Conservation (phyloP, 2,329 filamentous ascomycete genomes). For the Botrytis sinoallii region DNA sequence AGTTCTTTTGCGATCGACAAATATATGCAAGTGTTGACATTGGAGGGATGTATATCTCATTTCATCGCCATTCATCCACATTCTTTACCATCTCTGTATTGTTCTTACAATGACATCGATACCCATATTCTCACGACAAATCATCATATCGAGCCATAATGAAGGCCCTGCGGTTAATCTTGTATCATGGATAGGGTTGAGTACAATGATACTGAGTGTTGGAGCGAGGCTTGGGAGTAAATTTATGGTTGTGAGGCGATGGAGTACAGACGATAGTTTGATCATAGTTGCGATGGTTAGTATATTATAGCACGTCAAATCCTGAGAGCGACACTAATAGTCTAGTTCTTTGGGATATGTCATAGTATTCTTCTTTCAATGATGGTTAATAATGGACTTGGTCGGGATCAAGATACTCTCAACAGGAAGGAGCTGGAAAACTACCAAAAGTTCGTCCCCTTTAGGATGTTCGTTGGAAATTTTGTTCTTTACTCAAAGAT, state of each 20-base stretch:
- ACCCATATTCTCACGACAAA: slow-evolving; percentile 17
- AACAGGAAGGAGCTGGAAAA: slow-evolving; percentile 6
- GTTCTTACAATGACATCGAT: slow-evolving; percentile 9
- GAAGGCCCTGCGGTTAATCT: slow-evolving; percentile 42
- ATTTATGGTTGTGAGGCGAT: slow-evolving; percentile 23
- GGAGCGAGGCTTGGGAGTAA: slow-evolving; percentile 37
- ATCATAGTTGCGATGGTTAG: slow-evolving; percentile 24
- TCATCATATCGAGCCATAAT: slow-evolving; percentile 41
- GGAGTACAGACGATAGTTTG: slow-evolving; percentile 23
- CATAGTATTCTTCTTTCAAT: slow-evolving; percentile 21
- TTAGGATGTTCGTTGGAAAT: background rate
- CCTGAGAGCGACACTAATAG: slow-evolving; percentile 6
- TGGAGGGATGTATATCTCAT: slow-evolving; percentile 12
- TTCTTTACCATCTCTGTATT: background rate
- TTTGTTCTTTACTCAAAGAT: background rate
- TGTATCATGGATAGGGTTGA: slow-evolving; percentile 40
- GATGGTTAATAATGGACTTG: slow-evolving; percentile 27
- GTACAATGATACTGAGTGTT: slow-evolving; percentile 39
- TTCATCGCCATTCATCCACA: slow-evolving; percentile 3
- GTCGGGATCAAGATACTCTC: slow-evolving; percentile 22
- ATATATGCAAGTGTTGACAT: background rate
- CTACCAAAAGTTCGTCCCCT: slow-evolving; percentile 26
- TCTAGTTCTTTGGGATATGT: slow-evolving; percentile 13
- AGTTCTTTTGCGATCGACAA: background rate
- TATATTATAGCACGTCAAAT: slow-evolving; percentile 17